Evolutionary conservation across 2,329 filamentous ascomycete species (phyloP).

Genomic region (Penicillium vulpinum): DNA sequence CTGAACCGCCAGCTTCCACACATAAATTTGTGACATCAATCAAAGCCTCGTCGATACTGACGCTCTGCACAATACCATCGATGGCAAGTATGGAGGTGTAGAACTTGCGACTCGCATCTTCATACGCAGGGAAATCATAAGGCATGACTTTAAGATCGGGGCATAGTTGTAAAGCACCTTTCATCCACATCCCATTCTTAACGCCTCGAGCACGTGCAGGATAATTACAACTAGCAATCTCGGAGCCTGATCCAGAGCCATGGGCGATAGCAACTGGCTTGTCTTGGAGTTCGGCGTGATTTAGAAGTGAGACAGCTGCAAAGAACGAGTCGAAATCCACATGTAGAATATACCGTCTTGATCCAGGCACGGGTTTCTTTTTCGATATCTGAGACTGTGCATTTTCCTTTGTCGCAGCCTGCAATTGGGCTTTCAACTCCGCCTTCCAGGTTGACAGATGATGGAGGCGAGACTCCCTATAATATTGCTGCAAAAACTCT

Average conservation of each 20-base stretch:
- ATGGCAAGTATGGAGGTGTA: conserved; percentile 80
- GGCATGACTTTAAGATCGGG: conserved; percentile 85
- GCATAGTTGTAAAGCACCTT: conserved; percentile 76
- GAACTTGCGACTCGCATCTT: conserved; percentile 83
- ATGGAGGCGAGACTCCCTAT: conserved; percentile 90
- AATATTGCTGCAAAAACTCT: conserved; percentile 90
- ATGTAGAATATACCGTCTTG: conserved; percentile 82
- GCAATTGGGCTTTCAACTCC: conserved; percentile 84
- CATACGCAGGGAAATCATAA: conserved; percentile 93
- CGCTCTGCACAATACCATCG: conserved; percentile 86
- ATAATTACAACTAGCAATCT: conserved; percentile 98
- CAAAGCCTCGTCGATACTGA: conserved; percentile 93
- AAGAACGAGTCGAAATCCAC: conserved; percentile 99
- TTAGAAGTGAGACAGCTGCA: conserved; percentile 84
- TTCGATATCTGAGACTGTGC: conserved; percentile 45
- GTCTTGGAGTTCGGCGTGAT: conserved; percentile 69
- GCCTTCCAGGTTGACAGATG: conserved; percentile 97
- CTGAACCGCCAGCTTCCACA: conserved; percentile 63
- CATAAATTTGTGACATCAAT: conserved; percentile 77
- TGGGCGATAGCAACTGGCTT: conserved; percentile 90
- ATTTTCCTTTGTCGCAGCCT: conserved; percentile 74
- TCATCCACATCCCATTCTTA: conserved; percentile 99
- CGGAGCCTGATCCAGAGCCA: conserved; percentile 77
- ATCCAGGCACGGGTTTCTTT: conserved; percentile 60
- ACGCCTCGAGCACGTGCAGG: conserved; percentile 80